Evolutionary conservation across 164 flowering plant species (phyloP).

Genomic region (Paratinospora sagittata): DNA sequence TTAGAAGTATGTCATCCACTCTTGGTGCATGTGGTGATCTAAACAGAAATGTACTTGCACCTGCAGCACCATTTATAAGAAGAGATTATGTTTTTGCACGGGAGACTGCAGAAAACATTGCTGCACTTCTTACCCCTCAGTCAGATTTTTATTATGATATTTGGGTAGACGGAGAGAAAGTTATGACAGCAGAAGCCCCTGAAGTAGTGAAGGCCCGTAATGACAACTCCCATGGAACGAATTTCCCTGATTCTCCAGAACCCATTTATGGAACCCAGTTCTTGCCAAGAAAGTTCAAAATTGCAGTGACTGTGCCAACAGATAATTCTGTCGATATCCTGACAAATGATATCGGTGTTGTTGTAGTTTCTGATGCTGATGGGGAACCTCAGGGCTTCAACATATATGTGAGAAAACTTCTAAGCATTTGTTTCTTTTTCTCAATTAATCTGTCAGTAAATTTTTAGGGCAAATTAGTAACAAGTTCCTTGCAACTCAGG

Average conservation of each 20-base stretch:
- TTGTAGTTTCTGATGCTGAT: constrained; percentile 67
- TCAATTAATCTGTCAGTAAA: not conserved
- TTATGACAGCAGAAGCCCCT: constrained; percentile 89
- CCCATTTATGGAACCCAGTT: constrained; percentile 98
- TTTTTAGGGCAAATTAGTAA: not conserved
- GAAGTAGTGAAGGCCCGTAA: constrained; percentile 85
- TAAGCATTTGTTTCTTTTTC: not conserved
- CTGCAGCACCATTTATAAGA: constrained; percentile 80
- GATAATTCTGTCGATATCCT: constrained; percentile 96
- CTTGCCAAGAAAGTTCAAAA: constrained; percentile 92
- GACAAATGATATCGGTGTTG: constrained; percentile 96
- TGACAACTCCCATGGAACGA: constrained; percentile 96
- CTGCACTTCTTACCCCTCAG: constrained; percentile 88
- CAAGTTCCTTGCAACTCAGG: constrained; percentile 38
- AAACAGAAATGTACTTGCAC: constrained; percentile 97
- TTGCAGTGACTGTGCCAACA: constrained; percentile 90
- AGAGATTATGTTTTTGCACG: constrained; percentile 91
- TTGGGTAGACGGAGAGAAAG: constrained; percentile 95
- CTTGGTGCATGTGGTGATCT: constrained; percentile 99
- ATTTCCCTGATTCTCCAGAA: constrained; percentile 90
- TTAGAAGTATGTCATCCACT: constrained; percentile 84
- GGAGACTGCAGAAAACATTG: constrained; percentile 92
- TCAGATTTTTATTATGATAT: constrained; percentile 95
- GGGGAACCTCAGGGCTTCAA: constrained; percentile 96
- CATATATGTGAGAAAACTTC: constrained; percentile 58